A percentile compares a stretch with the other conserved stretches of the same genome.
phyloP scores from a whole-genome alignment of 805 yeast genomes.

The Cyberlindnera samutprakarnensis region DNA sequence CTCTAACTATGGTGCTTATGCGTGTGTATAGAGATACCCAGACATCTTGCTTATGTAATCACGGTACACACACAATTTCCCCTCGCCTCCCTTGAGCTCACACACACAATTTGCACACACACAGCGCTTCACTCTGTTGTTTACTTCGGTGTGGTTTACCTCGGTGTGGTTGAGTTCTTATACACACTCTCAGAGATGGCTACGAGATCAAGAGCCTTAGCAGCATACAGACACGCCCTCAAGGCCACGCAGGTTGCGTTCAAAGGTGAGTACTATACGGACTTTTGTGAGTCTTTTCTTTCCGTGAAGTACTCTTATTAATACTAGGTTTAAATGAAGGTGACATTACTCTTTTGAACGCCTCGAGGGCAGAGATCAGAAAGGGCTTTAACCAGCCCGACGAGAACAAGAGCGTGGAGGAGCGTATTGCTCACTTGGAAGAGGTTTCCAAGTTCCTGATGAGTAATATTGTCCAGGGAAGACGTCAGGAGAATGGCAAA shows the following conservation, averaged over 20 bases:
- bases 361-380: conserved; percentile 56
- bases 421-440: conserved; percentile 48
- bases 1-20: too few relatives aligned
- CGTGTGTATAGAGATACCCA: too few relatives aligned
- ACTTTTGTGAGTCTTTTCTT: not conserved
- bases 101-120: too few relatives aligned
- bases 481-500: conserved; percentile 32
- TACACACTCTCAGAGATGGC: too few relatives aligned
- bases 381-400: conserved; percentile 45
- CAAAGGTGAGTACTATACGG: conserved; percentile 21
- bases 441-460: conserved; percentile 67
- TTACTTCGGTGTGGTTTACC: too few relatives aligned
- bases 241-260: conserved; percentile 63
- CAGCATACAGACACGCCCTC: conserved; percentile 59
- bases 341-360: conserved; percentile 36
- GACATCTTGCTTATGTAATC: too few relatives aligned
- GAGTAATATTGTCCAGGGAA: conserved; percentile 84
- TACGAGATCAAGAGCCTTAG: conserved; percentile 26
- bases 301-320: conserved; percentile 12
- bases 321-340: too few relatives aligned
- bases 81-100: too few relatives aligned
- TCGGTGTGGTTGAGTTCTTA: too few relatives aligned
- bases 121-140: too few relatives aligned
- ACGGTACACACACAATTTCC: too few relatives aligned
- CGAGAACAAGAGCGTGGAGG: conserved; percentile 38